Base-by-base conservation (phyloP, 345 rosid species). In the Cardiospermum halicacabum region DNA sequence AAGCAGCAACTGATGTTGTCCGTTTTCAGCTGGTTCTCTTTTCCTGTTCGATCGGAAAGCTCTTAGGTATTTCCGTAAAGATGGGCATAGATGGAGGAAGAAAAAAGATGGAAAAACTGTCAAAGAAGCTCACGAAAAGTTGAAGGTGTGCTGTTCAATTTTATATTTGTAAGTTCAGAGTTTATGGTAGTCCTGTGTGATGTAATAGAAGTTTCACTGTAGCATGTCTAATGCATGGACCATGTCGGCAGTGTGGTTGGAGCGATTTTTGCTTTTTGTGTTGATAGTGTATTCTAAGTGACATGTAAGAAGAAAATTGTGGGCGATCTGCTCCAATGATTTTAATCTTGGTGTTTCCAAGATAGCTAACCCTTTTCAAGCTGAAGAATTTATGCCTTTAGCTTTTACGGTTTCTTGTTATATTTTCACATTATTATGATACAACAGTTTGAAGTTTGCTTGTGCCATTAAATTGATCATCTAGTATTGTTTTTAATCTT, bases 61-160 rank as follows among this genome's bases (percentile, higher is more conserved):
- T 16, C 86, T 85, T 65, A 77, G 96, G 57, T 89, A 89, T 78
- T 92, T 92, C 67, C 85, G 98, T 54, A 92, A 87, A 72, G 98
- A 92, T 75, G 92, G 89, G 22, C 98, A 92, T 58, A 69, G 77
- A 28, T 92, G 98, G 98, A 92, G 89, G 82, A 92, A 92, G 83
- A 92, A 92, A 72, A 92, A 82, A 71, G 96, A 92, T 77, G 96
- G 98, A 12, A 92, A 89, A 75, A 92, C 98, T 11, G 89, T 89
- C 68, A 84, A 78, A 81, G 98, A 92, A 85, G 98, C 98, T 72
- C 98, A 92, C 62, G 98, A 92, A 78, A 92, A 92, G 88, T 80
- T 92, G 74, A 92, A 89, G 96, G 98, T 89, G 83, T 69, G 82
- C 83, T 56, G 76, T 82, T 79, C 64, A 69, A 62, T 75, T 71